Evolutionary conservation across 495 filamentous ascomycete genomes (phyloP).

Genomic region (Aspergillus cristatus): DNA sequence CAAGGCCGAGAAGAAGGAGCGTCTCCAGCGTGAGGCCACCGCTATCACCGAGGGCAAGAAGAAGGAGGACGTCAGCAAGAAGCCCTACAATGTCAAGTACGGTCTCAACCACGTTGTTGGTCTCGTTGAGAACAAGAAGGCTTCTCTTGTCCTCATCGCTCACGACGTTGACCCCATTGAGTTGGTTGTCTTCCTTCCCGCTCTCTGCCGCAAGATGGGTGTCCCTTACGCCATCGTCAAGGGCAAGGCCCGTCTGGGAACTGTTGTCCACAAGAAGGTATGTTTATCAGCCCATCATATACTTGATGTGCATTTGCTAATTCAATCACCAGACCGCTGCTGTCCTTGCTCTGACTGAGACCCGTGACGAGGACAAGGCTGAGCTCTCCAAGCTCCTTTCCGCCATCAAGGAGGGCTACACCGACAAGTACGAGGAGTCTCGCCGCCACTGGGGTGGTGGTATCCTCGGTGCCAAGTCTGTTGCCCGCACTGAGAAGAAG

Average conservation of each 20-base stretch:
- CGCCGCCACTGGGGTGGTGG: slow-evolving; percentile 98
- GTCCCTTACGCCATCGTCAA: slow-evolving; percentile 98
- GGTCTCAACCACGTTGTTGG: slow-evolving; percentile 99
- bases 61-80: slow-evolving; percentile 99
- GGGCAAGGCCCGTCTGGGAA: slow-evolving; percentile 98
- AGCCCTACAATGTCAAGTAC: slow-evolving; percentile 98
- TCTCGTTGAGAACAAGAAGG: slow-evolving; percentile 99
- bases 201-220: slow-evolving; percentile 99
- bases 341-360: slow-evolving; percentile 91
- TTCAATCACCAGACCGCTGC: slow-evolving; percentile 67
- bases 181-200: slow-evolving; percentile 97
- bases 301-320: neutral
- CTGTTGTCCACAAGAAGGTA: slow-evolving; percentile 99
- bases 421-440: slow-evolving; percentile 87
- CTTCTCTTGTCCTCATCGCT: slow-evolving; percentile 90
- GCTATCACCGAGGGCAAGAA: slow-evolving; percentile 97
- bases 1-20: slow-evolving; percentile 99
- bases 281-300: slow-evolving; percentile 3
- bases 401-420: slow-evolving; percentile 96
- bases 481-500: slow-evolving; percentile 88
- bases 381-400: slow-evolving; percentile 95
- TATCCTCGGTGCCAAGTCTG: slow-evolving; percentile 98
- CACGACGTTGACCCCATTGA: slow-evolving; percentile 99
- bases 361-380: slow-evolving; percentile 92
- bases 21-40: slow-evolving; percentile 93